Percentiles rank a stretch among this genome's conserved stretches.
Evolutionary conservation across 495 filamentous ascomycete species (phyloP).

Genomic region (Xylaria bambusicola): DNA sequence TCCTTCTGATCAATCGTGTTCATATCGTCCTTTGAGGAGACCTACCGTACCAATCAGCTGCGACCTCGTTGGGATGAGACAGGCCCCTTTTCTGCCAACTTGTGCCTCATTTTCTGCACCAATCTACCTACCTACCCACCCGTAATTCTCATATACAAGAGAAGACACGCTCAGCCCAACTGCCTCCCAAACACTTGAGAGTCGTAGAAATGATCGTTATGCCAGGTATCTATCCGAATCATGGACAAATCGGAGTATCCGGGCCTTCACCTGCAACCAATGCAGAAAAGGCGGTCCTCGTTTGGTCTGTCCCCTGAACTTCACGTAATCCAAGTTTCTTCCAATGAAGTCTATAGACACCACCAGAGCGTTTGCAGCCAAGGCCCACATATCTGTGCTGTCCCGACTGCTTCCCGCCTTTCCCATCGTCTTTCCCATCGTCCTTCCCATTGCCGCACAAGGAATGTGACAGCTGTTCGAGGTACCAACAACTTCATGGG

Average conservation of each 20-base stretch:
- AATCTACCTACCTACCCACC: too few relatives aligned
- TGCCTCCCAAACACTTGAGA: too few relatives aligned
- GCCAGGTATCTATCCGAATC: not conserved
- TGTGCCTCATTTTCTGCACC: too few relatives aligned
- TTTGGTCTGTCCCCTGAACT: not conserved
- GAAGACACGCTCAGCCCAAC: too few relatives aligned
- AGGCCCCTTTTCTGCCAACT: too few relatives aligned
- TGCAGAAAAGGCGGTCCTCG: constrained; percentile 5
- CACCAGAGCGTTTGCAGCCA: constrained; percentile 29
- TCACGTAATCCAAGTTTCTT: not conserved
- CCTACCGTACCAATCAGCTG: too few relatives aligned
- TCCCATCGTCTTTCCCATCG: too few relatives aligned
- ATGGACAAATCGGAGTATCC: not conserved
- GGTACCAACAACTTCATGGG: constrained; percentile 12
- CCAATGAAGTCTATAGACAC: constrained; percentile 17
- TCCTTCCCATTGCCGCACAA: not conserved
- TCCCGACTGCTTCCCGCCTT: constrained; percentile 15
- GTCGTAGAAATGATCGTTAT: too few relatives aligned
- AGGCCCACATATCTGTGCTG: constrained; percentile 15
- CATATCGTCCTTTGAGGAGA: too few relatives aligned
- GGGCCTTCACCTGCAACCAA: not conserved
- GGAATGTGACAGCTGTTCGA: constrained; percentile 26
- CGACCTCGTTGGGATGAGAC: too few relatives aligned
- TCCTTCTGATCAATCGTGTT: too few relatives aligned
- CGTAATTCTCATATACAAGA: too few relatives aligned